A percentile compares a stretch with the other conserved stretches of the same genome.
Evolutionary conservation across 768 basidiomycete genomes (phyloP).

Genomic region (Porphyrellus cyaneotinctus): DNA sequence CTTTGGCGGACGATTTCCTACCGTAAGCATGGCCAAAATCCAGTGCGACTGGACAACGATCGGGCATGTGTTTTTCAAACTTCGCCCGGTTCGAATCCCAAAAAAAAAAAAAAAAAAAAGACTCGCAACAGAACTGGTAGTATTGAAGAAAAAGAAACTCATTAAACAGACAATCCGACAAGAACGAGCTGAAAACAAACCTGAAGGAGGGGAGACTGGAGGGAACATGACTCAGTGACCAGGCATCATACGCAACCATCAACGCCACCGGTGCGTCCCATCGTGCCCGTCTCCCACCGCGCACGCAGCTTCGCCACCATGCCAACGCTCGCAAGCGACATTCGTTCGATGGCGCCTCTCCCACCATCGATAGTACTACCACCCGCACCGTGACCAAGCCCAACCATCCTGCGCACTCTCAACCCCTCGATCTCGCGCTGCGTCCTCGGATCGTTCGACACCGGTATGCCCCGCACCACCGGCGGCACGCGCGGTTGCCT

Average conservation of each 20-base stretch:
- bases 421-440: slow-evolving; percentile 9
- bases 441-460: slow-evolving; percentile 4
- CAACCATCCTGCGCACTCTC: neutral
- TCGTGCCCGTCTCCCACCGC: slow-evolving; percentile 15
- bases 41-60: too few species aligned
- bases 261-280: neutral
- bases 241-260: neutral
- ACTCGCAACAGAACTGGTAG: too few species aligned
- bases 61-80: too few species aligned
- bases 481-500: neutral
- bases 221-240: too few species aligned
- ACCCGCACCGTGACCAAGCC: neutral
- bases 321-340: slow-evolving; percentile 8
- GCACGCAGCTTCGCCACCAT: slow-evolving; percentile 21
- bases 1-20: too few species aligned
- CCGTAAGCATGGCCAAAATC: too few species aligned
- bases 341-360: neutral
- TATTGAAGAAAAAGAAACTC: too few species aligned
- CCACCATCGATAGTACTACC: neutral
- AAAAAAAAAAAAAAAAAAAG: too few species aligned
- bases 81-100: too few species aligned
- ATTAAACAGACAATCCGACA: too few species aligned
- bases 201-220: too few species aligned
- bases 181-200: too few species aligned
- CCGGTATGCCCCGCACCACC: neutral